Percentiles rank a stretch among this genome's conserved stretches.
phyloP scores from a whole-genome alignment of 257 asterid genomes.

The Sherardia arvensis region DNA sequence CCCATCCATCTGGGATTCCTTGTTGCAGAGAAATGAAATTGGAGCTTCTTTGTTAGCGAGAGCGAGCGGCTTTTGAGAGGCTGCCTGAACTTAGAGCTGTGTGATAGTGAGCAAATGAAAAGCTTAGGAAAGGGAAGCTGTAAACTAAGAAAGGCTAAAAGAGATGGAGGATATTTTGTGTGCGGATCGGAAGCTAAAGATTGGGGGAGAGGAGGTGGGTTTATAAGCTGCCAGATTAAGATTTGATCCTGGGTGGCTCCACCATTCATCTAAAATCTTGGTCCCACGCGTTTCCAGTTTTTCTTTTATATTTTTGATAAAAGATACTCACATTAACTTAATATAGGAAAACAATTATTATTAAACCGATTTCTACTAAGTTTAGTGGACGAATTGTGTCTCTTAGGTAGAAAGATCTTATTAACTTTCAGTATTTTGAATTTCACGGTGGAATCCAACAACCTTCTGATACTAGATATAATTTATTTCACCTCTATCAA shows the following conservation, averaged over 20 bases:
- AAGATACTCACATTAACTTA: too few species aligned
- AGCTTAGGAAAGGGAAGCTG: conserved; percentile 1
- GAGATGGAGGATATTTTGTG: conserved; percentile 4
- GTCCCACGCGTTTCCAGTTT: conserved; percentile 47
- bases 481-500: too few species aligned
- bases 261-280: conserved; percentile 21
- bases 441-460: too few species aligned
- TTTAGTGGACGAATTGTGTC: too few species aligned
- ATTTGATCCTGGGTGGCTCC: conserved; percentile 28
- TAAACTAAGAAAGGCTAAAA: conserved; percentile 7
- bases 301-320: conserved; percentile 23
- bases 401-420: too few species aligned
- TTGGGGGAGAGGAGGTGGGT: conserved; percentile 4
- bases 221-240: conserved; percentile 33
- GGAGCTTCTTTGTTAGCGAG: conserved; percentile 14
- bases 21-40: not conserved
- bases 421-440: too few species aligned
- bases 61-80: conserved; percentile 58
- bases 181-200: conserved; percentile 1
- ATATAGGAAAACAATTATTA: too few species aligned
- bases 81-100: not conserved
- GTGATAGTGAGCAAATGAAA: not conserved
- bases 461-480: too few species aligned
- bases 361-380: not conserved
- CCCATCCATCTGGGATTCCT: conserved; percentile 20